phyloP scores from a whole-genome alignment of 306 rosid species.

The Cicer pinnatifidum region DNA sequence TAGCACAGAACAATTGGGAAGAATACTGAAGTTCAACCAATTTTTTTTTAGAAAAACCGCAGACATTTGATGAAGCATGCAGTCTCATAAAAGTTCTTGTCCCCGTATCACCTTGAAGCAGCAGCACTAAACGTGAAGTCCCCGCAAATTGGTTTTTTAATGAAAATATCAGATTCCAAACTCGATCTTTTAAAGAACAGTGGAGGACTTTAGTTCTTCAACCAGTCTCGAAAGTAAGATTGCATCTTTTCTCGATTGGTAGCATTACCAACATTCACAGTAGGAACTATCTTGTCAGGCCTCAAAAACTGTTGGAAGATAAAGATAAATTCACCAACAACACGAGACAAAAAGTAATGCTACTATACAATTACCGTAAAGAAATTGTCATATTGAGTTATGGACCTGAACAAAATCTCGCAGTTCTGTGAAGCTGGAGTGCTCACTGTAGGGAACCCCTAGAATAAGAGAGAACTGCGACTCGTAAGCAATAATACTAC shows the following conservation, averaged over 20 bases:
- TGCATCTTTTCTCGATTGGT: constrained; percentile 65
- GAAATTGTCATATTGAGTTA: constrained; percentile 21
- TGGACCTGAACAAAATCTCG: constrained; percentile 61
- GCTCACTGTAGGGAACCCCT: constrained; percentile 74
- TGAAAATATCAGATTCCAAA: not conserved
- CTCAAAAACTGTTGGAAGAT: constrained; percentile 50
- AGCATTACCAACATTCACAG: constrained; percentile 56
- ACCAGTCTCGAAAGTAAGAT: constrained; percentile 58
- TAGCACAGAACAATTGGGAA: constrained; percentile 20
- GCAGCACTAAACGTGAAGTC: constrained; percentile 1
- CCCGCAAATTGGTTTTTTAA: constrained; percentile 14
- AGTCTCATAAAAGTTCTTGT: not conserved
- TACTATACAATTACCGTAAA: constrained; percentile 10
- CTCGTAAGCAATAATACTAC: constrained; percentile 24
- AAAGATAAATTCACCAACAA: constrained; percentile 33
- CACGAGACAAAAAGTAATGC: not conserved
- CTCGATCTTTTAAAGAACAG: constrained; percentile 7
- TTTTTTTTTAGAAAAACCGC: not conserved
- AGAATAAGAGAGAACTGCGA: constrained; percentile 34
- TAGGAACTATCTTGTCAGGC: constrained; percentile 64
- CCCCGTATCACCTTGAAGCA: constrained; percentile 24
- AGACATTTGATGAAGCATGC: constrained; percentile 26
- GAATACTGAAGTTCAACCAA: not conserved
- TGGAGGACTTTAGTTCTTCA: constrained; percentile 44
- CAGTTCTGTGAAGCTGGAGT: constrained; percentile 64